Percentiles rank a stretch among this genome's conserved stretches.
Conservation (phyloP, 2,329 filamentous ascomycete species). For the Tolypocladium sp. region DNA sequence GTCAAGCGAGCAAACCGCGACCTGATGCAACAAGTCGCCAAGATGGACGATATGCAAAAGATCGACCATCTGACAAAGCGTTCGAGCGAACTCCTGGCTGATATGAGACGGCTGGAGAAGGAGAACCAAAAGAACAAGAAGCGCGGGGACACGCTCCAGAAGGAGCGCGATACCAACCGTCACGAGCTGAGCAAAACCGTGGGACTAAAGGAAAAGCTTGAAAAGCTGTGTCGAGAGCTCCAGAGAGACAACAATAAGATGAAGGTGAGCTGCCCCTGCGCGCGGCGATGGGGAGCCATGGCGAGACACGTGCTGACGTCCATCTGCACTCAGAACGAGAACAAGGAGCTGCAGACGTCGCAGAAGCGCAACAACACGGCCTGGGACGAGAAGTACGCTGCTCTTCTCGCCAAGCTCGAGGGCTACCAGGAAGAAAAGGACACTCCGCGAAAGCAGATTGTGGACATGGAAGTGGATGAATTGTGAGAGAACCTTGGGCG, state of each 20-base stretch:
- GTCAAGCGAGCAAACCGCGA: slow-evolving; percentile 92
- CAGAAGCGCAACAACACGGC: slow-evolving; percentile 75
- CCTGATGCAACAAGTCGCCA: slow-evolving; percentile 76
- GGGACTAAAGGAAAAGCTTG: slow-evolving; percentile 88
- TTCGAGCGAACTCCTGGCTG: slow-evolving; percentile 81
- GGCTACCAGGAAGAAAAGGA: slow-evolving; percentile 83
- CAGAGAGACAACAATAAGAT: slow-evolving; percentile 97
- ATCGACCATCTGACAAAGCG: slow-evolving; percentile 85
- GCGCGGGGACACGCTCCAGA: slow-evolving; percentile 85
- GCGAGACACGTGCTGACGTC: slow-evolving; percentile 12
- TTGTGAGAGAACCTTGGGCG: slow-evolving; percentile 47
- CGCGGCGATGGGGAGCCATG: not conserved
- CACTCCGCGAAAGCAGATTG: slow-evolving; percentile 67
- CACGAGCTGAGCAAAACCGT: slow-evolving; percentile 85
- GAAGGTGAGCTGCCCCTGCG: slow-evolving; percentile 52
- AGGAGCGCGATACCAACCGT: slow-evolving; percentile 86
- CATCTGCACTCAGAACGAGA: slow-evolving; percentile 59
- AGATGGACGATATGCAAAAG: slow-evolving; percentile 86
- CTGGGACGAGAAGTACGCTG: slow-evolving; percentile 77
- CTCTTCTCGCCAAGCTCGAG: slow-evolving; percentile 74
- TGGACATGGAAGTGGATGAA: slow-evolving; percentile 84
- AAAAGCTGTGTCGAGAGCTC: slow-evolving; percentile 89
- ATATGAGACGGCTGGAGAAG: slow-evolving; percentile 92
- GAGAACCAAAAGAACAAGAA: slow-evolving; percentile 96
- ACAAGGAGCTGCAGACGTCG: slow-evolving; percentile 80